Base-by-base conservation (phyloP, 768 basidiomycete genomes). In the Termitomyces sp. region DNA sequence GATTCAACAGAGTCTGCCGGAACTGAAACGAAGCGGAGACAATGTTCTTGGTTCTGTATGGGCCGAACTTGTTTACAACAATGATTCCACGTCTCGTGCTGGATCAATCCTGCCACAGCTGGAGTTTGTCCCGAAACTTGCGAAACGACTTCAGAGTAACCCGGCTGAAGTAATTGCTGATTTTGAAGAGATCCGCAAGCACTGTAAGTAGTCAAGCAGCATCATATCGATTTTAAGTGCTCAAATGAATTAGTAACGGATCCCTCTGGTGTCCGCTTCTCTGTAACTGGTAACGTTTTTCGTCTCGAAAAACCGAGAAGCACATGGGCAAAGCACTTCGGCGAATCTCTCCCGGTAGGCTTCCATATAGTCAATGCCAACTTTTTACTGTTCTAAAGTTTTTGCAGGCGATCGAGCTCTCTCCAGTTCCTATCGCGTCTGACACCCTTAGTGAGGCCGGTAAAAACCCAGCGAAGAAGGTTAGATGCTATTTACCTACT, bases 221-320 rank as follows among this genome's bases (percentile, higher is more conserved):
- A n/a, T 14, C 35, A 29, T 17, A 41, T 48, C 19, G 34, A 19
- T 38, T 8, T 50, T 52, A 53, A 46, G 37, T 48, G 43, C 29
- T 29, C 3, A 46, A 11, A 7, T 38, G 6, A 55, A 29, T 3
- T 58, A 98, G 94, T 97, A 60, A 89, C 87, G 12, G 78, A 90
- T 59, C 91, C 96, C 3, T 81, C 85, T 19, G 90, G 87, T 41
- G 78, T 95, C 21, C 86, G 97, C 38, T 89, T 99, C 68, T 90
- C 92, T 1, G 89, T 98, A 10, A 83, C 87, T n/a, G 97, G 97
- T 11, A 86, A 97, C 65, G 76, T 99, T 42, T 65, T 96, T 34
- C 70, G 72, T 35, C 68, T 98, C 34, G 64, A 78, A 17, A 77
- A 85, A 17, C 96, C 97, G 2, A 81, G 89, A 45, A 86, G 84